Evolutionary conservation across 441 rosid species (phyloP), one percentile per base, ranked within the genome.

Genomic region (Eugenia klotzschiana): DNA sequence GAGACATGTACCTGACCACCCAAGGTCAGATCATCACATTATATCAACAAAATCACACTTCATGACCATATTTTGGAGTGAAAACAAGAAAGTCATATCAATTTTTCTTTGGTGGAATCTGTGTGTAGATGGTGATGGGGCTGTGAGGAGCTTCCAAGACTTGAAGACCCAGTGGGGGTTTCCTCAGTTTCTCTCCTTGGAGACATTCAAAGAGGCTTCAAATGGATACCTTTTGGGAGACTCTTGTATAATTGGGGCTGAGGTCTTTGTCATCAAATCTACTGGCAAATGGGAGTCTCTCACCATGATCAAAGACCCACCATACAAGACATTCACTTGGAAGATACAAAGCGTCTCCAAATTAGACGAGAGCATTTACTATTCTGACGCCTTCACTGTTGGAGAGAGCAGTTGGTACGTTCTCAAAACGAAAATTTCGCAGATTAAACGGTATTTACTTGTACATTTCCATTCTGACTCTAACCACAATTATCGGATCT

Each of bases 151-250:
- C 11, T 85, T 74, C 74, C 80, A 82, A 64, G 80, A 82, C 37
- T 13, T 82, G 87, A 88, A 84, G 51, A 83, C 37, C 1, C 82
- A 20, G 18, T 82, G 40, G 81, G 90, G 88, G 1, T 55, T 87
- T 29, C 1, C 69, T 25, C 81, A 51, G 12, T 80, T 89, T 50
- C 51, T 85, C 0, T 64, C 85, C 22, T 53, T 84, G 37, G 49
- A 77, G 6, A 49, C 83, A 5, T 87, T 89, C 77, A 14, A 25
- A 2, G 27, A 85, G 10, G 20, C 82, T 52, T 50, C 79, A 18
- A 88, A 87, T 18, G 90, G 90, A 6, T 92, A 89, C 84, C 85
- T 56, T 11, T 69, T 83, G 29, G 87, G 81, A 37, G 90, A 91
- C 81, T 81, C 82, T 49, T 88, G 91, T 52, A 43, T 64, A 6